Evolutionary conservation across 768 basidiomycete species (phyloP).

Genomic region (Kwoniella dejecticola): DNA sequence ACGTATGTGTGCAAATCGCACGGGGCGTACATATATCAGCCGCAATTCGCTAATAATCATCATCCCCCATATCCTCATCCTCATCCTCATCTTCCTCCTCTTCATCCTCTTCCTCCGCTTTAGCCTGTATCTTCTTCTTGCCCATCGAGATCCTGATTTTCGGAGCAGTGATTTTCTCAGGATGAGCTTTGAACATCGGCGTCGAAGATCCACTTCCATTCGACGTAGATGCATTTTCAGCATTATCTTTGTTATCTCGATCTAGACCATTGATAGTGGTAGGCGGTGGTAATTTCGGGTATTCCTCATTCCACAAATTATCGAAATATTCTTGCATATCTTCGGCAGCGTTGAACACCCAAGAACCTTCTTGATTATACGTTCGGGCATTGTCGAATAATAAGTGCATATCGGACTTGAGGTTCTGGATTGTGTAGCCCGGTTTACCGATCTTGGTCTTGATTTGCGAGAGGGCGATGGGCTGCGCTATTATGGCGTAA

Average conservation of each 20-base stretch:
- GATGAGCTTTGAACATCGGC: constrained; percentile 43
- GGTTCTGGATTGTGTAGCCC: constrained; percentile 74
- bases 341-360: constrained; percentile 91
- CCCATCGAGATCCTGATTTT: constrained; percentile 75
- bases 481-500: constrained; percentile 80
- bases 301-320: constrained; percentile 64
- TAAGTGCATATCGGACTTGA: constrained; percentile 76
- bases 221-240: constrained; percentile 14
- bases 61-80: constrained; percentile 21
- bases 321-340: constrained; percentile 91
- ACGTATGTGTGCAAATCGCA: no score
- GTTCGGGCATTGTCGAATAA: constrained; percentile 94
- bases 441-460: constrained; percentile 65
- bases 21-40: no score
- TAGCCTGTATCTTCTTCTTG: constrained; percentile 21
- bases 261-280: neutral
- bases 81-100: constrained; percentile 52
- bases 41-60: constrained; percentile 7
- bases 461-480: constrained; percentile 84
- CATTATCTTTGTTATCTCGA: neutral
- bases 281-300: constrained; percentile 19
- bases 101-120: constrained; percentile 60
- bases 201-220: constrained; percentile 39
- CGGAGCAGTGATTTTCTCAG: constrained; percentile 58
- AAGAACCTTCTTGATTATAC: constrained; percentile 92